These are phyloP conservation scores for Sordariomycetes sp. DNA, from an alignment of 2,329 filamentous ascomycete species.

Conservation along the genomic window DNA sequence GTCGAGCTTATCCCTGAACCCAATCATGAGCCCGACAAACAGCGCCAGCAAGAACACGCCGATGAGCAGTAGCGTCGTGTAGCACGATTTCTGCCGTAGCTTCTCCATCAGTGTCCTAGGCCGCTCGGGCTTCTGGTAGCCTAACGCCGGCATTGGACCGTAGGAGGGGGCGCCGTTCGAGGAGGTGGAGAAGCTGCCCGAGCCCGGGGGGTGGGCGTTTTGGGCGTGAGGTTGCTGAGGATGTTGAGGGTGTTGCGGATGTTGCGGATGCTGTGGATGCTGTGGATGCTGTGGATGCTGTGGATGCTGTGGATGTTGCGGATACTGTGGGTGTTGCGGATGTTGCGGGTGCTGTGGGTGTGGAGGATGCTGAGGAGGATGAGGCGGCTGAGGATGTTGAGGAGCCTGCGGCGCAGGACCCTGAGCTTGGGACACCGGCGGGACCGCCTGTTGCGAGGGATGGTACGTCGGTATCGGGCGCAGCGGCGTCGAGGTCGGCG, in stretches of 20 bases:
- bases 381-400: no score
- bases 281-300: no score
- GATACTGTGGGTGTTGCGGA: no score
- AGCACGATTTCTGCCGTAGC: constrained; percentile 2
- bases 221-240: background rate
- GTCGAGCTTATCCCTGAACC: constrained; percentile 4
- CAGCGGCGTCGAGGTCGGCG: background rate
- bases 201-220: background rate
- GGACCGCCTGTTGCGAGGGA: background rate
- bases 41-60: constrained; percentile 1
- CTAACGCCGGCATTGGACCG: constrained; percentile 1
- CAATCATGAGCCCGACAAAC: constrained; percentile 3
- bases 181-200: background rate
- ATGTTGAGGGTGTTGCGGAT: background rate
- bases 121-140: constrained; percentile 1
- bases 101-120: background rate
- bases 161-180: background rate
- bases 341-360: no score
- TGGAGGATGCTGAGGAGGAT: no score
- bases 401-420: no score
- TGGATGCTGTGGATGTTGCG: no score
- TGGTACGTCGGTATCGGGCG: background rate
- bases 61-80: background rate
- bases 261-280: no score
- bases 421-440: no score